Evolutionary conservation across 1,284 basidiomycete genomes (phyloP), one percentile per base, ranked within the genome.

Genomic region (Pholiota adiposa): DNA sequence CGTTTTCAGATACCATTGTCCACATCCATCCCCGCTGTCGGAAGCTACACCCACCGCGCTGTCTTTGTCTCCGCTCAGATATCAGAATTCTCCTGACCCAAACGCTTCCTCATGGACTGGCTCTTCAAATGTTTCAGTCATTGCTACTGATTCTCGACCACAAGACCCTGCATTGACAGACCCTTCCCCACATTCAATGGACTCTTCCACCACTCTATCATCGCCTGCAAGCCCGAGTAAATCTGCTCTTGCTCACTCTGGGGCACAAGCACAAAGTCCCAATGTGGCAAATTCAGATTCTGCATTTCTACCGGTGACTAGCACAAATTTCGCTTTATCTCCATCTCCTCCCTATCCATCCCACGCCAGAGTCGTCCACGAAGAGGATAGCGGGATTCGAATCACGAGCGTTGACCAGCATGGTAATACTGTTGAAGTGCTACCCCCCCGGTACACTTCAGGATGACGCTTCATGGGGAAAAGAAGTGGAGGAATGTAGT

Each of bases 341-440:
- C 27, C 9, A n/a, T n/a, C n/a, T 1, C 29, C 2, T 4, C 14
- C 14, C 3, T 49, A 31, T 31, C 4, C 14, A 16, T n/a, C 25
- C 18, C 27, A 25, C 4, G 27, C 4, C 2, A 49, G 29, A 31
- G 25, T 48, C 44, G 44, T 33, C 1, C 46, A 49, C 16, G 46
- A 49, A 27, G 44, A 48, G 31, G 46, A 49, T 49, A 49, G 46
- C 14, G 46, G 46, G 11, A 49, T 49, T 31, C 46, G 46, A 29
- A 31, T 49, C 11, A 44, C 41, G 23, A 9, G 41, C 23, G 23
- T 44, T 12, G 27, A 49, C 18, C 11, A 3, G 46, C 46, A 33
- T 11, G 46, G 46, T n/a, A 49, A 49, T 49, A 12, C 46, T 49
- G 46, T 49, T 5, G 46, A 49, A 33, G 46, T 49, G 16, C 11